phyloP scores from a whole-genome alignment of 768 basidiomycete species.

The Calocybe gangraenosa region DNA sequence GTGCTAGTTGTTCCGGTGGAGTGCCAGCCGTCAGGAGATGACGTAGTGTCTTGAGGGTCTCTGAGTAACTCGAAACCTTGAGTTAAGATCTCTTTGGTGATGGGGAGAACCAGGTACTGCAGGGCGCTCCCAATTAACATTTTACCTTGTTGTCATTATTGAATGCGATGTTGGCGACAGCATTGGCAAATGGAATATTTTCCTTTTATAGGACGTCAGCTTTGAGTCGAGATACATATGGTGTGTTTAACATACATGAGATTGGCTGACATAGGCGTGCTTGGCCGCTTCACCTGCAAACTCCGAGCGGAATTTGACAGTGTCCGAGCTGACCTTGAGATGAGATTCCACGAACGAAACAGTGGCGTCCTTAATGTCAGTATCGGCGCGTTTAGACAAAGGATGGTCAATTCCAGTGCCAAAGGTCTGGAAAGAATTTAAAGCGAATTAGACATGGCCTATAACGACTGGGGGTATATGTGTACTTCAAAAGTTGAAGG shows the following conservation, averaged over 20 bases:
- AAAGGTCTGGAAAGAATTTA: slow-evolving; percentile 15
- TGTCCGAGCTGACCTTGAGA: slow-evolving; percentile 14
- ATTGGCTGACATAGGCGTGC: slow-evolving; percentile 28
- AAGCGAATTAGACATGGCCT: slow-evolving; percentile 17
- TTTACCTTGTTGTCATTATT: slow-evolving; percentile 14
- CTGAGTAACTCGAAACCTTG: slow-evolving; percentile 42
- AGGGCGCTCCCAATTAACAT: background rate
- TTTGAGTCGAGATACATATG: background rate
- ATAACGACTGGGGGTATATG: background rate
- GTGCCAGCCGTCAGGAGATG: slow-evolving; percentile 45
- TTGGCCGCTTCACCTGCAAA: slow-evolving; percentile 18
- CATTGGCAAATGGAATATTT: slow-evolving; percentile 17
- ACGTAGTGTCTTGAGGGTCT: slow-evolving; percentile 40
- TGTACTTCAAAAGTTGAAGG: slow-evolving; percentile 30
- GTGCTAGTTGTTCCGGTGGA: slow-evolving; percentile 22
- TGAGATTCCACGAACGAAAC: slow-evolving; percentile 15
- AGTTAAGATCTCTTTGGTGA: slow-evolving; percentile 38
- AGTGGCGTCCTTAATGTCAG: slow-evolving; percentile 11
- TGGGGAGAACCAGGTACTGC: slow-evolving; percentile 43
- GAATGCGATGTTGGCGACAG: slow-evolving; percentile 18
- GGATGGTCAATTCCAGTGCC: slow-evolving; percentile 14
- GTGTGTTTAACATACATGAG: slow-evolving; percentile 19
- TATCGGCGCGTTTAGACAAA: slow-evolving; percentile 11
- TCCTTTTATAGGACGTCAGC: slow-evolving; percentile 10
- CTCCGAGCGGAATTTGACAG: slow-evolving; percentile 18